phyloP scores from a whole-genome alignment of 2,329 filamentous ascomycete genomes.

The Verticillium nubilum region DNA sequence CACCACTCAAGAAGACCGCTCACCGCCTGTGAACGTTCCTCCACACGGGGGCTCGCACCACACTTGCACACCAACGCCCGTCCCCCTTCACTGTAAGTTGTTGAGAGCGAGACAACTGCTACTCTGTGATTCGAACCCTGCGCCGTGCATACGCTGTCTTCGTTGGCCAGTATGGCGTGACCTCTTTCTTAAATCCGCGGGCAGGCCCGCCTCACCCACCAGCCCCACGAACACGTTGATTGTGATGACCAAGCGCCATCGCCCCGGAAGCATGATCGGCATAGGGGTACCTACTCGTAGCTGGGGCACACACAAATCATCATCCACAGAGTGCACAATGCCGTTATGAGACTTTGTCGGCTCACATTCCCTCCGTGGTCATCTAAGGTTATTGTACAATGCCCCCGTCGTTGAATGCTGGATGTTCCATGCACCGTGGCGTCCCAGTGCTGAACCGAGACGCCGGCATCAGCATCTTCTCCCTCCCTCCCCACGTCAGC shows the following conservation, averaged over 20 bases:
- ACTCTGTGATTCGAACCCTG: slow-evolving; percentile 5
- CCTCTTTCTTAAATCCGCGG: background rate
- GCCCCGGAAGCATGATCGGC: background rate
- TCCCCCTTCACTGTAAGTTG: background rate
- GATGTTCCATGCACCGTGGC: background rate
- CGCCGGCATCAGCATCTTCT: background rate
- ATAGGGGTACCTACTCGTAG: background rate
- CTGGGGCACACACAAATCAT: background rate
- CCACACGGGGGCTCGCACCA: background rate
- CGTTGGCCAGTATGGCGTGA: background rate
- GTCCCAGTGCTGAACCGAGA: background rate
- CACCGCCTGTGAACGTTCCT: background rate
- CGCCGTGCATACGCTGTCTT: slow-evolving; percentile 5
- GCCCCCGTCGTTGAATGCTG: background rate
- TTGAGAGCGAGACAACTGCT: slow-evolving; percentile 1
- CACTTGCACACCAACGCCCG: too few relatives aligned
- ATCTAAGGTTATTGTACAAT: background rate
- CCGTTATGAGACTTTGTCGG: background rate
- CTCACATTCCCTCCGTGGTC: background rate
- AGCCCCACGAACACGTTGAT: background rate
- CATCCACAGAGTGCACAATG: background rate
- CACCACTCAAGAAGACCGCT: background rate
- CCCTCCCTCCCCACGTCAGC: background rate
- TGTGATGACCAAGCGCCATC: background rate
- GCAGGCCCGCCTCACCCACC: background rate